phyloP scores from a whole-genome alignment of 2,329 filamentous ascomycete genomes.

The Colletotrichum gigasporum region DNA sequence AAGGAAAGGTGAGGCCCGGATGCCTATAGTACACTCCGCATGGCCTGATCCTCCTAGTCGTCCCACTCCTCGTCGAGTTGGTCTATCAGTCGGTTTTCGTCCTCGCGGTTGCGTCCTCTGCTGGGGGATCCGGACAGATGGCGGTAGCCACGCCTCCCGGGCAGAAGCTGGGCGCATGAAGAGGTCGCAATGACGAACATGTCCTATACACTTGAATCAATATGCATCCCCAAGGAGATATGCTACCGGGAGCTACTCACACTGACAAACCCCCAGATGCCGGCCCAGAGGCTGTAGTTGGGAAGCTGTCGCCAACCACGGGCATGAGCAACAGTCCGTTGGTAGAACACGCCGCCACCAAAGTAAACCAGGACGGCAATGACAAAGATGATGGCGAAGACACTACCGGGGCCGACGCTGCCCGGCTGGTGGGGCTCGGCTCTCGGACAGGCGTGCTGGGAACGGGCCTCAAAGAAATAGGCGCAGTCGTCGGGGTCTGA shows the following conservation, averaged over 20 bases:
- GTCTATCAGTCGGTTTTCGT: conserved; percentile 94
- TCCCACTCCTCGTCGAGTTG: conserved; percentile 98
- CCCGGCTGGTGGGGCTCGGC: conserved; percentile 77
- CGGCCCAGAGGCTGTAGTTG: conserved; percentile 93
- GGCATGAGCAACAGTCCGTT: conserved; percentile 92
- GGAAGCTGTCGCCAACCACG: conserved; percentile 95
- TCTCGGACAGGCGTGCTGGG: conserved; percentile 79
- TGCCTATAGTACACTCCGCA: background rate
- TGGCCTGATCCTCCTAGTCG: conserved; percentile 74
- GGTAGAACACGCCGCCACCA: conserved; percentile 93
- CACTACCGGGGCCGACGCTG: conserved; percentile 73
- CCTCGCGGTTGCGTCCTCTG: conserved; percentile 69
- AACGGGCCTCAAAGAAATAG: conserved; percentile 95
- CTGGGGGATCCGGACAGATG: conserved; percentile 66
- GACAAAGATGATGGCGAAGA: conserved; percentile 88
- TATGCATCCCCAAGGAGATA: too few species aligned
- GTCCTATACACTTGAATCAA: conserved; percentile 54
- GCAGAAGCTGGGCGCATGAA: conserved; percentile 74
- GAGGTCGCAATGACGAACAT: conserved; percentile 75
- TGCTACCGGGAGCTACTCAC: too few species aligned
- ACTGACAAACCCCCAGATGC: conserved; percentile 84
- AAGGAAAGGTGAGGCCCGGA: background rate
- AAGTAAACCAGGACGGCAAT: conserved; percentile 87
- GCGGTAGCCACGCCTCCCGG: conserved; percentile 73
- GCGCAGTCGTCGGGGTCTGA: conserved; percentile 87